Conservation (phyloP, 768 basidiomycete species). For the Hypholoma fasciculare region DNA sequence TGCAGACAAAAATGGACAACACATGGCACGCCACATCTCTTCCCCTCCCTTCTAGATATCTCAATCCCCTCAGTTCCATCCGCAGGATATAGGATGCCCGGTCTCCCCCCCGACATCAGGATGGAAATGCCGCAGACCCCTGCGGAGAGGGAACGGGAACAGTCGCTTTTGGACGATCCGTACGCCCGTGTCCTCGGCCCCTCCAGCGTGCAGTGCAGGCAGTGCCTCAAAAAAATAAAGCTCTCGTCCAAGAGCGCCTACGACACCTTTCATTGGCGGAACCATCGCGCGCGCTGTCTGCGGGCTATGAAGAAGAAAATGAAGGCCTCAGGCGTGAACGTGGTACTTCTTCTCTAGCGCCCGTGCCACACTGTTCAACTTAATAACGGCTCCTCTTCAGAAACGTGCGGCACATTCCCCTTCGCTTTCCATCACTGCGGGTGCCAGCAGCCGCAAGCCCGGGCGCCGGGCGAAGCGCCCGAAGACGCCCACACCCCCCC, state of each 20-base stretch:
- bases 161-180: constrained; percentile 50
- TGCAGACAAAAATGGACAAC: constrained; percentile 9
- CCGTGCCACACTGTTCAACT: constrained; percentile 26
- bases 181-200: constrained; percentile 53
- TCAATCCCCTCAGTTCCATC: constrained; percentile 1
- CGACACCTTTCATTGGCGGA: constrained; percentile 68
- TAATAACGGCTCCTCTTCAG: constrained; percentile 28
- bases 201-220: constrained; percentile 51
- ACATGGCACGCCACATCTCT: constrained; percentile 19
- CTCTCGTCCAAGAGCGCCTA: constrained; percentile 67
- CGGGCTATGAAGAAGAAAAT: constrained; percentile 30
- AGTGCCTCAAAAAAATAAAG: constrained; percentile 59
- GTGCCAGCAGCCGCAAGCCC: constrained; percentile 5
- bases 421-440: constrained; percentile 4
- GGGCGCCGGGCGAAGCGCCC: constrained; percentile 4
- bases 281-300: constrained; percentile 61
- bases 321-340: constrained; percentile 13
- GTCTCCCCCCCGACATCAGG: constrained; percentile 8
- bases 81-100: background rate
- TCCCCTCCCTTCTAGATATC: constrained; percentile 15
- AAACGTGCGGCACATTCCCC: constrained; percentile 19
- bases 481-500: constrained; percentile 20
- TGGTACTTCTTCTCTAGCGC: constrained; percentile 10
- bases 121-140: constrained; percentile 25
- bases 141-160: constrained; percentile 51